These are phyloP conservation scores for Botrytis porri DNA, from an alignment of 2,329 filamentous ascomycete genomes.

Conservation along the genomic window DNA sequence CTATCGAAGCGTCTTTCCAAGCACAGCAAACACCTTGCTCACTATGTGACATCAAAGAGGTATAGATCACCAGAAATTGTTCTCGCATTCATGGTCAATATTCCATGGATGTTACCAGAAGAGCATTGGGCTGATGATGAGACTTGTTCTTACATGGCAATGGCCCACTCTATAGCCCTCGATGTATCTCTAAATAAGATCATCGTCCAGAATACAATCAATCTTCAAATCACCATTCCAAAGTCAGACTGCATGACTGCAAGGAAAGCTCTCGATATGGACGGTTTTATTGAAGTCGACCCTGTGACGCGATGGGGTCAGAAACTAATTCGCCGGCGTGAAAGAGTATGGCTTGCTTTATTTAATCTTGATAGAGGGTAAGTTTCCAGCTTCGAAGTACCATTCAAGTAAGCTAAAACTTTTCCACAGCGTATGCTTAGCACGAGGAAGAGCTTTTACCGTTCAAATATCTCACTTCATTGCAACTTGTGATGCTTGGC, in stretches of 20 bases:
- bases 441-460: constrained; percentile 65
- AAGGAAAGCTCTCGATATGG: constrained; percentile 61
- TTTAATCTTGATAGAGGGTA: constrained; percentile 70
- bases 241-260: constrained; percentile 68
- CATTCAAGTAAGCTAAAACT: constrained; percentile 26
- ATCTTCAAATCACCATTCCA: constrained; percentile 50
- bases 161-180: constrained; percentile 66
- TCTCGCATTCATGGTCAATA: constrained; percentile 70
- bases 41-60: constrained; percentile 58
- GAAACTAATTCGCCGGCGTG: constrained; percentile 60
- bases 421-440: constrained; percentile 57
- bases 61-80: constrained; percentile 72
- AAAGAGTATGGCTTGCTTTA: constrained; percentile 67
- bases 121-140: constrained; percentile 69
- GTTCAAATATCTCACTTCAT: constrained; percentile 65
- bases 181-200: constrained; percentile 70
- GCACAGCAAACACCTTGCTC: constrained; percentile 61
- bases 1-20: constrained; percentile 63
- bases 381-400: constrained; percentile 22
- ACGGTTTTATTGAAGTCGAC: constrained; percentile 65
- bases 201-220: constrained; percentile 49
- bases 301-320: constrained; percentile 57
- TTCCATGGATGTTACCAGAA: constrained; percentile 72
- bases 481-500: constrained; percentile 67
- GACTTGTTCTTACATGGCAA: constrained; percentile 67